Base-by-base conservation (phyloP, 1,284 basidiomycete species). In the Dichomitus squalens region DNA sequence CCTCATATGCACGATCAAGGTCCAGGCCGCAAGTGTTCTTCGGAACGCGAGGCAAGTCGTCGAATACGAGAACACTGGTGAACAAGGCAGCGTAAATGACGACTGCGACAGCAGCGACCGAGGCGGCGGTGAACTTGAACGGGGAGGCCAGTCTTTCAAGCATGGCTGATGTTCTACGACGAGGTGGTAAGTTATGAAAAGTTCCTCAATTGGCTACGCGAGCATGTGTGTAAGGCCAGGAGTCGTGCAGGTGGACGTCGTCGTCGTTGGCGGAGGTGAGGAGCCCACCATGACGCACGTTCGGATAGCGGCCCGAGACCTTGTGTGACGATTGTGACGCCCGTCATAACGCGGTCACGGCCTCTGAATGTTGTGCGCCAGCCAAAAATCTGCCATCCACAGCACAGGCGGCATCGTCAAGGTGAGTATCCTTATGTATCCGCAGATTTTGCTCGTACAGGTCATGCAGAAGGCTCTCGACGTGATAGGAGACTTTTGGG, bases 1-100 rank as follows among this genome's bases (percentile, higher is more conserved):
- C 87, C 36, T 73, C 71, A 68, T 82, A 87, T 6, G 88, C 87
- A 47, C 78, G 72, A 38, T 80, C 74, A 43, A 90, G 59, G 66
- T 86, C 73, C 50, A 91, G 70, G 2, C 83, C 86, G 20, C 73
- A 68, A 41, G 79, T 77, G 52, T 80, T 64, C 40, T 72, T 72
- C 0, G 83, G 82, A 8, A 85, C 72, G 16, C 66, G 56, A 0
- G 83, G 78, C 6, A 86, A 76, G 34, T 79, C 70, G 68, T 90
- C 85, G 6, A 82, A 82, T 21, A 80, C 63, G 9, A 83, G 68
- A 2, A 89, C 78, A n/a, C 79, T 72, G 12, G 70, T 68, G 59
- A 87, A 83, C 51, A 88, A 72, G 1, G 76, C 67, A 2, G 71
- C 69, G 65, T 90, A 92, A 49, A 85, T 64, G 51, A 83, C 55